Evolutionary conservation across 805 yeast species (phyloP), one percentile per base, ranked within the genome.

Genomic region (Saturnispora serradocipensis): DNA sequence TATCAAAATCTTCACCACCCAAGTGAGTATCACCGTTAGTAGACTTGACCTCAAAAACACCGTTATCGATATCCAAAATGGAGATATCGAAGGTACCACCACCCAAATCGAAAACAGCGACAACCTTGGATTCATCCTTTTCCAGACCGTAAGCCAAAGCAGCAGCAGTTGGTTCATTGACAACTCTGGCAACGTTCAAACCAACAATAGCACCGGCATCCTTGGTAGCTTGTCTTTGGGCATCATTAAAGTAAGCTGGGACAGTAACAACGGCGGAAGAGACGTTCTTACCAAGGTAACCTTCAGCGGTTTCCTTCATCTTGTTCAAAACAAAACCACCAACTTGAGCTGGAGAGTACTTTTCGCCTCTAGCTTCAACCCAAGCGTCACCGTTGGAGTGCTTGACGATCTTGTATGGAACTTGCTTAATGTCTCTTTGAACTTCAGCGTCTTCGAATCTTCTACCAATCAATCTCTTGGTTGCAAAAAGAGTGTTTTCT

Each of bases 1-100:
- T 90, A 72, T 86, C 95, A 70, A 86, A 86, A 73, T 86, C 95
- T 75, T 86, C 95, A 77, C 95, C 95, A 75, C 95, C 95, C 67
- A 86, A 75, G 74, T 86, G 95, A 60, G 95, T 86, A 74, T 86
- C 93, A 82, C 95, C 97, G 74, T 90, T 90, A 67, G 97, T 89
- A 57, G 97, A 88, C 77, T 89, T 89, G 70, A 89, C 97, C 79
- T 89, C 97, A 65, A 89, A 89, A 60, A 89, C 97, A 79, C 97
- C 97, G 68, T 89, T 88, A 75, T 90, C 96, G 64, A 89, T 90
- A 78, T 90, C 97, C 68, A 89, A 80, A 69, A 89, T 87, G 63
- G 97, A 89, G 73, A 89, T 85, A 85, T 89, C 97, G 70, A 89
- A 89, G 65, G 97, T 89, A 82, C 97, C 97, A 72, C 97, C 97